Base-by-base conservation (phyloP, 768 basidiomycete species). In the Pleurotus salmoneostramineus region DNA sequence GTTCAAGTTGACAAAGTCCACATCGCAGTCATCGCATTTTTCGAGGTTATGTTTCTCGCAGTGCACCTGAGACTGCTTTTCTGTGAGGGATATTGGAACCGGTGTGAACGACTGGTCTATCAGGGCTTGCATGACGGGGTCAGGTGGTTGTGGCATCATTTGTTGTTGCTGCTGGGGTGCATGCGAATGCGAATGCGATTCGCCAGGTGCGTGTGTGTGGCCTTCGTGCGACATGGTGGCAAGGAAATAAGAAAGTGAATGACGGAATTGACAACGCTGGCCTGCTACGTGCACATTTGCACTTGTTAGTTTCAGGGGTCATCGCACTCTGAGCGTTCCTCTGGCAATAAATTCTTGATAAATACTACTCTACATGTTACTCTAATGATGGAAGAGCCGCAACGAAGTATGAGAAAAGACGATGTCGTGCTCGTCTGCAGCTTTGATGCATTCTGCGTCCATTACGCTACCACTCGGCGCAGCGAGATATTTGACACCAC, bases 401-500 rank as follows among this genome's bases (percentile, higher is more conserved):
- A 97, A 69, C 47, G 83, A 79, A 3, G 94, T 97, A 70, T 97
- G 95, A 48, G 87, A 88, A 72, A 97, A 98, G 59, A 95, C 90
- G 45, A 98, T 91, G 40, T 76, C 82, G 65, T 91, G 88, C 74
- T 98, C 97, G 72, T 99, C 88, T 8, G 96, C 96, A 2, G 94
- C 93, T 74, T 93, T 94, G 77, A 99, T 88, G 66, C 97, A 96
- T 71, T 95, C 96, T 46, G 72, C 85, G 67, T 99, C 97, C 96
- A 98, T 98, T 60, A 99, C 94, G 64, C 92, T 95, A 49, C 97
- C 97, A 50, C 88, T 84, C 2, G 92, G 89, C 5, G 95, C 94
- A 27, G 93, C 94, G 48, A 99, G 79, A 72, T 97, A 98, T 68
- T 75, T 84, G 50, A 94, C 95, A 0, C 97, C 97, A 60, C 93